These are phyloP conservation scores for Simplicillium aogashimaense DNA, from an alignment of 2,329 filamentous ascomycete species.

Conservation along the genomic window DNA sequence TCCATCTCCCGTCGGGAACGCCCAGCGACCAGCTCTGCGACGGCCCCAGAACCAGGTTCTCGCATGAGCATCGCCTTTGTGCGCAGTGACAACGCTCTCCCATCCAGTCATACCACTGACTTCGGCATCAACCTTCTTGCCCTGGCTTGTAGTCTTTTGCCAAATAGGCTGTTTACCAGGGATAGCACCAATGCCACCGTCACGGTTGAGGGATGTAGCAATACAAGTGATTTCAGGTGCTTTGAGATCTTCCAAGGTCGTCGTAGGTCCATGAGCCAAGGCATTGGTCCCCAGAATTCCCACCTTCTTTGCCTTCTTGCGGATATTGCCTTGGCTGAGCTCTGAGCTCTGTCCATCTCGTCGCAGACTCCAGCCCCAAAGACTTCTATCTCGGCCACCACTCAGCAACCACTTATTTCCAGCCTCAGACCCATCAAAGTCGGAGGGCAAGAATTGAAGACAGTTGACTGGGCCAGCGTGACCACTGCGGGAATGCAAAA, in stretches of 20 bases:
- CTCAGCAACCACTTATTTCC: constrained; percentile 92
- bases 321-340: constrained; percentile 80
- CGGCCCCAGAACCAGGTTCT: constrained; percentile 98
- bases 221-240: constrained; percentile 88
- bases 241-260: constrained; percentile 66
- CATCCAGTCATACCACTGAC: constrained; percentile 75
- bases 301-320: constrained; percentile 80
- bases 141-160: constrained; percentile 63
- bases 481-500: constrained; percentile 76
- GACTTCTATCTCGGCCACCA: constrained; percentile 76
- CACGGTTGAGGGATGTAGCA: constrained; percentile 83
- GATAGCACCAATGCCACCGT: constrained; percentile 83
- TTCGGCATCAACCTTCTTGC: constrained; percentile 56
- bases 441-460: constrained; percentile 75
- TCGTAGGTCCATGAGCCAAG: constrained; percentile 49
- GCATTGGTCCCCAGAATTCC: constrained; percentile 55
- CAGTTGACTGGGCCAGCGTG: constrained; percentile 80
- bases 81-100: constrained; percentile 94
- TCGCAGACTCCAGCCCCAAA: constrained; percentile 95
- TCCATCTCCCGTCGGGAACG: constrained; percentile 75
- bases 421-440: constrained; percentile 81
- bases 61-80: constrained; percentile 73
- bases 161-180: constrained; percentile 72
- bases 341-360: constrained; percentile 91
- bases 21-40: constrained; percentile 87